phyloP scores from a whole-genome alignment of 2,329 filamentous ascomycete genomes.

The Cladosporium sp. region DNA sequence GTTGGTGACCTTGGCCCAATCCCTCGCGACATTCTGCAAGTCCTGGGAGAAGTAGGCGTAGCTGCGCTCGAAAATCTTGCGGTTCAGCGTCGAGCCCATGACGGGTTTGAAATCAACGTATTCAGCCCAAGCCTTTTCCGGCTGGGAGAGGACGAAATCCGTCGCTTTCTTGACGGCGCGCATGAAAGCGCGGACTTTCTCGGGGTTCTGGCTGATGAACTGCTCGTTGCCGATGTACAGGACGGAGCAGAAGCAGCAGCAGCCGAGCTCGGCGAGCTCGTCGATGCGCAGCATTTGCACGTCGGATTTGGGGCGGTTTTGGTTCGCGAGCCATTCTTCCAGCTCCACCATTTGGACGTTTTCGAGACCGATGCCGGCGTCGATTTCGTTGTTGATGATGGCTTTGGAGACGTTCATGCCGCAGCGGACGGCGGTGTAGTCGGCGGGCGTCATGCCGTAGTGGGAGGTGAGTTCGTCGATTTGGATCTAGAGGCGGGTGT shows the following conservation, averaged over 20 bases:
- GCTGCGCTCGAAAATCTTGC: slow-evolving; percentile 74
- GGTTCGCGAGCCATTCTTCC: slow-evolving; percentile 65
- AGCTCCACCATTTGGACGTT: slow-evolving; percentile 82
- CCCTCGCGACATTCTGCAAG: slow-evolving; percentile 67
- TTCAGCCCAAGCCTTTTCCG: slow-evolving; percentile 59
- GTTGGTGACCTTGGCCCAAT: slow-evolving; percentile 72
- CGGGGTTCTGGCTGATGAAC: slow-evolving; percentile 62
- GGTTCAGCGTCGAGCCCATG: slow-evolving; percentile 64
- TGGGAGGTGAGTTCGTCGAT: slow-evolving; percentile 75
- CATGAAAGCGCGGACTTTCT: slow-evolving; percentile 63
- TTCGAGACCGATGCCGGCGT: slow-evolving; percentile 72
- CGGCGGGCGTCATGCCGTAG: slow-evolving; percentile 67
- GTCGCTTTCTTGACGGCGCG: slow-evolving; percentile 70
- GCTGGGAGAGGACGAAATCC: slow-evolving; percentile 63
- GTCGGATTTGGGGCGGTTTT: slow-evolving; percentile 59
- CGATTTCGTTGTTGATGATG: slow-evolving; percentile 67
- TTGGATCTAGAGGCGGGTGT: slow-evolving; percentile 55
- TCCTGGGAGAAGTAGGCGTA: slow-evolving; percentile 73
- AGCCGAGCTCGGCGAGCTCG: slow-evolving; percentile 71
- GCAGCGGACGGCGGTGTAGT: slow-evolving; percentile 73
- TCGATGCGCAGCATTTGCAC: slow-evolving; percentile 80
- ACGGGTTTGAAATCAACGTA: slow-evolving; percentile 68
- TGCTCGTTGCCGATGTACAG: slow-evolving; percentile 73
- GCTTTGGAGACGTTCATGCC: slow-evolving; percentile 78
- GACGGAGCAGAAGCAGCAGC: slow-evolving; percentile 80